These are phyloP conservation scores for Jaltomata sinuosa DNA, from an alignment of 257 asterid species.

Conservation along the genomic window DNA sequence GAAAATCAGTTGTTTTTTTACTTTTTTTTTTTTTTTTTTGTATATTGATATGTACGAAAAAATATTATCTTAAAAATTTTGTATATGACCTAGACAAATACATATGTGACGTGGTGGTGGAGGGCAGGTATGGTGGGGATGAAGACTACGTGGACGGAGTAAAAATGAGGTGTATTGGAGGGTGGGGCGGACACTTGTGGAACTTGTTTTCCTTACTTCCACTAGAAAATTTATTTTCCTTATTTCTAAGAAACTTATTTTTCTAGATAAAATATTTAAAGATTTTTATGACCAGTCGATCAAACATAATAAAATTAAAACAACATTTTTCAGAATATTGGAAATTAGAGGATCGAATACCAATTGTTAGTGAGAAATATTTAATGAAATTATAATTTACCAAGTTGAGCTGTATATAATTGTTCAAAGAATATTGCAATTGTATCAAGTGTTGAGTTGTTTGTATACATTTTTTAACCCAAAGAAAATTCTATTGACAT, in stretches of 20 bases:
- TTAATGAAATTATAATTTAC: not conserved
- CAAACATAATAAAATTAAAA: not conserved
- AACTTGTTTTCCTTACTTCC: not conserved
- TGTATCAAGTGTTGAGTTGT: not conserved
- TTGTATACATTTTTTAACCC: not conserved
- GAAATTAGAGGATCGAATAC: not conserved
- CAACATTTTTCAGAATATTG: not conserved
- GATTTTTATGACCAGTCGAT: not conserved
- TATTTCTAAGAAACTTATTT: not conserved
- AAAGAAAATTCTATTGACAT: not conserved
- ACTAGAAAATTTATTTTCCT: not conserved
- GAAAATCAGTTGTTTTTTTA: too few relatives aligned
- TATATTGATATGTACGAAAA: too few relatives aligned
- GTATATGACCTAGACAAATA: too few relatives aligned
- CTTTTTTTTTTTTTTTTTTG: too few relatives aligned
- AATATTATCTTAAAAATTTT: too few relatives aligned
- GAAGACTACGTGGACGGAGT: too few relatives aligned
- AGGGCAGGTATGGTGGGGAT: too few relatives aligned
- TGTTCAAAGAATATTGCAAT: not conserved
- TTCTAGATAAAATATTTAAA: not conserved
- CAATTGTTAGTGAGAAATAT: not conserved
- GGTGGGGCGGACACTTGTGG: fast-evolving
- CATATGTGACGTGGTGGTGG: too few relatives aligned
- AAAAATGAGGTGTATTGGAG: not conserved
- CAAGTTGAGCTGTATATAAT: not conserved